Conservation (phyloP, 164 flowering plant species). For the Annona cherimola region DNA sequence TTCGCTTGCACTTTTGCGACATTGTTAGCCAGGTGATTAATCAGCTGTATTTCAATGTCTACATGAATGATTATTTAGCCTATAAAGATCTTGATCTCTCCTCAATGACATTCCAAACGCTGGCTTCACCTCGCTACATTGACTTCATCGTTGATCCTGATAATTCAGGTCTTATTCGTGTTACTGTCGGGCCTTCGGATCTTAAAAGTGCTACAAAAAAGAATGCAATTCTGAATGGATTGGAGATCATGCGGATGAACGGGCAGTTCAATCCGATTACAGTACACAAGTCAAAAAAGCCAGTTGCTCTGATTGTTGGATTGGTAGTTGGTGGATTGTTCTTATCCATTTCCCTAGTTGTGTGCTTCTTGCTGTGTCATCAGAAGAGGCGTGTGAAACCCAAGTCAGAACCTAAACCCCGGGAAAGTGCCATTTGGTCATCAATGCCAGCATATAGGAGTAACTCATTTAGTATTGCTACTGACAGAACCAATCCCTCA, state of each 20-base stretch:
- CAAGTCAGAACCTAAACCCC: constrained; percentile 32
- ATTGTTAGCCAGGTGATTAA: constrained; percentile 51
- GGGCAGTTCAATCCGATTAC: constrained; percentile 4
- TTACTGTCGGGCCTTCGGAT: constrained; percentile 64
- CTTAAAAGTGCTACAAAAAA: not conserved
- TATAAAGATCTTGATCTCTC: constrained; percentile 61
- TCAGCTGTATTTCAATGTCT: constrained; percentile 63
- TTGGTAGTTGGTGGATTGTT: constrained; percentile 39
- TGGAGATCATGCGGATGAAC: constrained; percentile 70
- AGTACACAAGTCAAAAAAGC: constrained; percentile 18
- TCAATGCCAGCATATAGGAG: constrained; percentile 41
- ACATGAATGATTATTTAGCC: constrained; percentile 45
- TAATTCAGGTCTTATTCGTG: constrained; percentile 18
- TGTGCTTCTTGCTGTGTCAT: constrained; percentile 19
- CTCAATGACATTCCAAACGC: constrained; percentile 25
- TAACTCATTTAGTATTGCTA: constrained; percentile 45
- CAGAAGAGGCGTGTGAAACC: constrained; percentile 28
- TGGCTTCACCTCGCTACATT: constrained; percentile 56
- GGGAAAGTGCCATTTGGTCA: constrained; percentile 49
- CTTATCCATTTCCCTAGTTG: constrained; percentile 24
- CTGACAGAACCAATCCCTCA: constrained; percentile 46
- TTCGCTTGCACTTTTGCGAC: constrained; percentile 84
- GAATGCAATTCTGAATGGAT: constrained; percentile 80
- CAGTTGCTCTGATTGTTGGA: constrained; percentile 35
- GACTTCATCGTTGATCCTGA: constrained; percentile 54